Percentiles rank a stretch among this genome's conserved stretches.
Evolutionary conservation across 2,329 filamentous ascomycete species (phyloP).

Genomic region (Truncatella angustata): DNA sequence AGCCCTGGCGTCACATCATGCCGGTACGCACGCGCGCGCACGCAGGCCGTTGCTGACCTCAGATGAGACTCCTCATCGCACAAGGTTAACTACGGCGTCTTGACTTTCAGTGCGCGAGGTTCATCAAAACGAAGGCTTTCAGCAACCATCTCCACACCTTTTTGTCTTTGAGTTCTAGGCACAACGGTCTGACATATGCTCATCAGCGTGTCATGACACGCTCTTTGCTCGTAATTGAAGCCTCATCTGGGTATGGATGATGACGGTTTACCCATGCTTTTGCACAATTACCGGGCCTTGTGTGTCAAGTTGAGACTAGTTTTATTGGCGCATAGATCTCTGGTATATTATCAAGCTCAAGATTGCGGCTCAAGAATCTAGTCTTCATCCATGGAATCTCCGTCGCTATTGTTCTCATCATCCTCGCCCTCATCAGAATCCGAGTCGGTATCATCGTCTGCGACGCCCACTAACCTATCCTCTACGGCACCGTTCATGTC

Average conservation of each 20-base stretch:
- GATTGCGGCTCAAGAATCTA: constrained; percentile 23
- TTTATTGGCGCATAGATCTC: not conserved
- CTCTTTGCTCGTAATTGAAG: too few species aligned
- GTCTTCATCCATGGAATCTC: constrained; percentile 59
- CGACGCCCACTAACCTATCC: constrained; percentile 76
- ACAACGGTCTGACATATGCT: not conserved
- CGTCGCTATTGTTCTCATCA: constrained; percentile 33
- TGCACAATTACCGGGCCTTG: not conserved
- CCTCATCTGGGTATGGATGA: too few species aligned
- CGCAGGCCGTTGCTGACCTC: too few species aligned
- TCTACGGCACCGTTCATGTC: constrained; percentile 59
- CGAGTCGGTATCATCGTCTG: constrained; percentile 59
- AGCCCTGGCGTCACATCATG: constrained; percentile 4
- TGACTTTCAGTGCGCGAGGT: not conserved
- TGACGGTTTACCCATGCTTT: too few species aligned
- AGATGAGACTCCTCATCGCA: not conserved
- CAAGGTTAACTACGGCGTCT: not conserved
- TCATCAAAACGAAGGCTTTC: not conserved
- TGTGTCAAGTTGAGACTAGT: constrained; percentile 3
- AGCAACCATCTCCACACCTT: not conserved
- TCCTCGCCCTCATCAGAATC: constrained; percentile 45
- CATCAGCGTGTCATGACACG: not conserved
- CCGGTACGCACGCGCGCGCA: too few species aligned
- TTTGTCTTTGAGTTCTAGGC: too few species aligned
- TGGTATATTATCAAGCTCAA: not conserved